phyloP scores from a whole-genome alignment of 176 grass and related monocot species.

The Carex myosuroides region DNA sequence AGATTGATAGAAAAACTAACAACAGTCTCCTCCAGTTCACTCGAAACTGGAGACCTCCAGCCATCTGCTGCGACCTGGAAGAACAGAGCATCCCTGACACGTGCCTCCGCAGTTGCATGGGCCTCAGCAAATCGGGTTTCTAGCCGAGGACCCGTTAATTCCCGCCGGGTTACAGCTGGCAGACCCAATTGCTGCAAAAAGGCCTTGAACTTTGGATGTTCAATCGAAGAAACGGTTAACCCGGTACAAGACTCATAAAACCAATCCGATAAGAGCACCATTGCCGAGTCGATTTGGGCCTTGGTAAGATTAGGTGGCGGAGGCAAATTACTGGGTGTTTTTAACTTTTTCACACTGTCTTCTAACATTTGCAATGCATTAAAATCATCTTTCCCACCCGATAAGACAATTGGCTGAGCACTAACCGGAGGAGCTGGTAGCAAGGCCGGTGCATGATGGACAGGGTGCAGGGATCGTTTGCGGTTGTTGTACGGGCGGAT shows the following conservation, averaged over 20 bases:
- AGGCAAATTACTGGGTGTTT: constrained; percentile 38
- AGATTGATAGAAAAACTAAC: constrained; percentile 55
- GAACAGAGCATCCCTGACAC: constrained; percentile 65
- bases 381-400: constrained; percentile 50
- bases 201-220: constrained; percentile 56
- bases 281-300: constrained; percentile 46
- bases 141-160: constrained; percentile 35
- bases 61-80: constrained; percentile 79
- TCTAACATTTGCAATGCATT: constrained; percentile 49
- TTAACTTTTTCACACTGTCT: constrained; percentile 67
- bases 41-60: constrained; percentile 26
- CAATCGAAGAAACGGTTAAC: constrained; percentile 42
- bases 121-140: constrained; percentile 54
- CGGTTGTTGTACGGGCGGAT: constrained; percentile 26
- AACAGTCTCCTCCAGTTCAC: constrained; percentile 23
- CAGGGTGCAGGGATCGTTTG: constrained; percentile 6
- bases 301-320: constrained; percentile 30
- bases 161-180: constrained; percentile 24
- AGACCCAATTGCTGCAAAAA: constrained; percentile 68
- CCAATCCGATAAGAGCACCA: constrained; percentile 63
- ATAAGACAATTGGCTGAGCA: constrained; percentile 38
- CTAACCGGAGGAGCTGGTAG: constrained; percentile 15
- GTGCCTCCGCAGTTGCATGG: constrained; percentile 33
- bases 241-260: constrained; percentile 58
- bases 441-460: constrained; percentile 32